Conservation (phyloP, 2,329 filamentous ascomycete species). For the Pseudogymnoascus sp. region DNA sequence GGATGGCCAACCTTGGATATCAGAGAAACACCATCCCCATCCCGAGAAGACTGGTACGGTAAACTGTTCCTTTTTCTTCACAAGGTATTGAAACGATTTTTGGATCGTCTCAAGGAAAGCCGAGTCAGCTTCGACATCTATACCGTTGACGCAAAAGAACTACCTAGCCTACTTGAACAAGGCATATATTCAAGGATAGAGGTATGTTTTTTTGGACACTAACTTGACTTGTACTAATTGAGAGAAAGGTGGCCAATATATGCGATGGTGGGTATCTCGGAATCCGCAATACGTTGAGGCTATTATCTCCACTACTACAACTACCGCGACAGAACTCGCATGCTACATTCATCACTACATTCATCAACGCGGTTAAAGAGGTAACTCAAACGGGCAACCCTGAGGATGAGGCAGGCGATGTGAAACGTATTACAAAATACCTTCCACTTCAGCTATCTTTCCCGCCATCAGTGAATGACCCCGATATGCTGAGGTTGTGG, state of each 20-base stretch:
- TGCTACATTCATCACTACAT: constrained; percentile 35
- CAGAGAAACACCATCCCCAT: constrained; percentile 13
- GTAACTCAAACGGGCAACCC: constrained; percentile 5
- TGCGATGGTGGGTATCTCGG: constrained; percentile 32
- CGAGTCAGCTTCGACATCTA: constrained; percentile 27
- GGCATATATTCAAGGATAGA: constrained; percentile 33
- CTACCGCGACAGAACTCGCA: constrained; percentile 28
- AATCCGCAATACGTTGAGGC: constrained; percentile 18
- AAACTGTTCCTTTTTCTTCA: constrained; percentile 32
- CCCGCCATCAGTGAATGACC: neutral
- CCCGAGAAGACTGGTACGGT: constrained; percentile 34
- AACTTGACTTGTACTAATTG: neutral
- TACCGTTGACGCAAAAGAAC: constrained; percentile 22
- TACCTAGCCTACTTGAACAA: constrained; percentile 19
- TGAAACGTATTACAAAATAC: constrained; percentile 14
- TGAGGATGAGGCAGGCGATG: neutral
- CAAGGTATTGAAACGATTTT: constrained; percentile 28
- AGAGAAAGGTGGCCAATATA: constrained; percentile 34
- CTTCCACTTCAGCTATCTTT: neutral
- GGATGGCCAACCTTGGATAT: constrained; percentile 32
- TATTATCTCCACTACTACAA: constrained; percentile 31
- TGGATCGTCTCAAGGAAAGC: constrained; percentile 19
- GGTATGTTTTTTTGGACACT: constrained; percentile 22
- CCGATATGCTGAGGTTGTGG: neutral
- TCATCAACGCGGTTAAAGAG: constrained; percentile 31